These are phyloP conservation scores for Hypoxylon rickii DNA, from an alignment of 495 filamentous ascomycete genomes.

Conservation along the genomic window DNA sequence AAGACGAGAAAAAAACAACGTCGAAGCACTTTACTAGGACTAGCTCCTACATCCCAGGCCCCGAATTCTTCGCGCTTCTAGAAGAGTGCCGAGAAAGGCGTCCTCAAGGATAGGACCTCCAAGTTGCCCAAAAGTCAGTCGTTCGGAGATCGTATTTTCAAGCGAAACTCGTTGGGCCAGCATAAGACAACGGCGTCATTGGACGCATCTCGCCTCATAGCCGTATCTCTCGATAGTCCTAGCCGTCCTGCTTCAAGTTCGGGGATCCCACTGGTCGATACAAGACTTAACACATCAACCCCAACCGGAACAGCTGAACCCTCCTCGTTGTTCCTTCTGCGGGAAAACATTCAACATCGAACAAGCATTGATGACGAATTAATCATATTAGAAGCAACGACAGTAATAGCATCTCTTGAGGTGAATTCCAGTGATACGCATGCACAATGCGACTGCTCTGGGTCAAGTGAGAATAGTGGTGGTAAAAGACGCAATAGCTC, in stretches of 20 bases:
- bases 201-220: slow-evolving; percentile 26
- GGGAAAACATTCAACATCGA: not conserved
- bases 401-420: slow-evolving; percentile 8
- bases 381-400: slow-evolving; percentile 4
- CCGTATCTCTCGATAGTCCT: not conserved
- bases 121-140: slow-evolving; percentile 20
- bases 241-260: slow-evolving; percentile 36
- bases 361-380: not conserved
- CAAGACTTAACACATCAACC: slow-evolving; percentile 8
- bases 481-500: not conserved
- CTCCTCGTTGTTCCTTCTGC: not conserved
- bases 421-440: slow-evolving; percentile 1
- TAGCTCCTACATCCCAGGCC: slow-evolving; percentile 26
- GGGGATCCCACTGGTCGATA: slow-evolving; percentile 33
- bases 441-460: not conserved
- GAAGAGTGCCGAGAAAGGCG: slow-evolving; percentile 32
- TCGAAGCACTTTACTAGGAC: slow-evolving; percentile 26
- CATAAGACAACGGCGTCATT: slow-evolving; percentile 31
- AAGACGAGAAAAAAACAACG: slow-evolving; percentile 29
- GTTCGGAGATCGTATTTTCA: slow-evolving; percentile 29
- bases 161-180: slow-evolving; percentile 32
- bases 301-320: not conserved
- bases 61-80: slow-evolving; percentile 33
- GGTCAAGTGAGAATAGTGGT: not conserved
- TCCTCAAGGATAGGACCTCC: slow-evolving; percentile 18